phyloP scores from a whole-genome alignment of 1,284 basidiomycete genomes.

The Bondarzewia mesenterica region DNA sequence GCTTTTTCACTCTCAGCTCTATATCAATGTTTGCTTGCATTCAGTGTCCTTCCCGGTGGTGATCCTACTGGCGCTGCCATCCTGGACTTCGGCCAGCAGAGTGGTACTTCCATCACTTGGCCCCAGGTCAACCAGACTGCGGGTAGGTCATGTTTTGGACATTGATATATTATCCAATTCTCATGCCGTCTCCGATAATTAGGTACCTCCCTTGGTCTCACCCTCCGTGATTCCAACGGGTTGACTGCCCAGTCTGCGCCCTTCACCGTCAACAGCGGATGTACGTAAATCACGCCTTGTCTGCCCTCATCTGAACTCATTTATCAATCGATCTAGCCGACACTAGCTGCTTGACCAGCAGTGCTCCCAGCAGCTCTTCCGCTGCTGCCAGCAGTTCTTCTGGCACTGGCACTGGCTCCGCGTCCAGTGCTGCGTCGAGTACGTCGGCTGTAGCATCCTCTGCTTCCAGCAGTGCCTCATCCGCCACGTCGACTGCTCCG shows the following conservation, averaged over 20 bases:
- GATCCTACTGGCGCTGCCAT: neutral
- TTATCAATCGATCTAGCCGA: constrained; percentile 18
- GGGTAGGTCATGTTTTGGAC: constrained; percentile 1
- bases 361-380: constrained; percentile 11
- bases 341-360: constrained; percentile 23
- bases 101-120: constrained; percentile 2
- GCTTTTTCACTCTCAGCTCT: neutral
- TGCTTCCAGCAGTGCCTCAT: constrained; percentile 5
- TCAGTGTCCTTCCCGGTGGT: constrained; percentile 6
- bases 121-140: neutral
- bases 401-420: constrained; percentile 11
- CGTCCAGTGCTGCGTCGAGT: constrained; percentile 12
- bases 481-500: constrained; percentile 9
- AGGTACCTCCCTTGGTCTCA: constrained; percentile 44
- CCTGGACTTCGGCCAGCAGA: neutral
- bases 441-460: constrained; percentile 10
- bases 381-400: constrained; percentile 8
- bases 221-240: constrained; percentile 46
- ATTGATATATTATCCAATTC: neutral
- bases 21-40: neutral
- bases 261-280: constrained; percentile 36
- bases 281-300: constrained; percentile 26
- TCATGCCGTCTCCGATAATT: neutral
- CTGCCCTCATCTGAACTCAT: constrained; percentile 4
- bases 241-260: constrained; percentile 34